Conservation (phyloP, 2,329 filamentous ascomycete genomes). For the Diaporthe sp. region DNA sequence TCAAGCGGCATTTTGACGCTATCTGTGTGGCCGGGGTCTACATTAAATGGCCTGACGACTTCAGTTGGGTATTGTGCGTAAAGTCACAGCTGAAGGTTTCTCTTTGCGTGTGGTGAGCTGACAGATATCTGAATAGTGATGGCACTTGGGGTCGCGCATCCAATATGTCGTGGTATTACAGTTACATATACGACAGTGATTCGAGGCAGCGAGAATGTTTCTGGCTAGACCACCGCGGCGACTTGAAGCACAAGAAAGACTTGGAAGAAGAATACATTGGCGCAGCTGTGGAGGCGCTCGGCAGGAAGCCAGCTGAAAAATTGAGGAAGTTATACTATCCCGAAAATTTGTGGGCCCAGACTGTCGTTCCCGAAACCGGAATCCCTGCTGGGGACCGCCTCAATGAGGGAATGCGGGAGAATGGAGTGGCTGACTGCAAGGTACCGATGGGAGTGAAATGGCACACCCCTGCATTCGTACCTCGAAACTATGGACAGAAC, state of each 20-base stretch:
- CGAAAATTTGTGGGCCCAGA: neutral
- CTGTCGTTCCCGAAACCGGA: neutral
- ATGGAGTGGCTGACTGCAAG: neutral
- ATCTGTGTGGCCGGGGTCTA: neutral
- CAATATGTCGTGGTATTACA: slow-evolving; percentile 18
- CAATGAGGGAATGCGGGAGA: neutral
- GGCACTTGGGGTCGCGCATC: slow-evolving; percentile 10
- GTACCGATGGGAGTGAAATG: neutral
- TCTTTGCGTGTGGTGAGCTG: neutral
- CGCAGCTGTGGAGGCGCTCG: neutral
- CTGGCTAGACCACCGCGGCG: slow-evolving; percentile 23
- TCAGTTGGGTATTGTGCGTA: neutral
- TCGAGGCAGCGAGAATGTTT: slow-evolving; percentile 12
- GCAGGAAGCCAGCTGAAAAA: neutral
- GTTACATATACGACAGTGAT: neutral
- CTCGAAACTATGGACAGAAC: neutral
- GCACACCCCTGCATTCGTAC: neutral
- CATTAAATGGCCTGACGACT: neutral
- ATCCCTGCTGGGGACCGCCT: neutral
- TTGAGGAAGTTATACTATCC: neutral
- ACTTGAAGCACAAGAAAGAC: slow-evolving; percentile 5
- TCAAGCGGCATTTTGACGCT: slow-evolving; percentile 26
- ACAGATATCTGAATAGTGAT: neutral
- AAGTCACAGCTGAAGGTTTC: neutral
- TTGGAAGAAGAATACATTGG: slow-evolving; percentile 10